Evolutionary conservation across 2,329 filamentous ascomycete genomes (phyloP).

Genomic region (Alternaria novae-zelandiae): DNA sequence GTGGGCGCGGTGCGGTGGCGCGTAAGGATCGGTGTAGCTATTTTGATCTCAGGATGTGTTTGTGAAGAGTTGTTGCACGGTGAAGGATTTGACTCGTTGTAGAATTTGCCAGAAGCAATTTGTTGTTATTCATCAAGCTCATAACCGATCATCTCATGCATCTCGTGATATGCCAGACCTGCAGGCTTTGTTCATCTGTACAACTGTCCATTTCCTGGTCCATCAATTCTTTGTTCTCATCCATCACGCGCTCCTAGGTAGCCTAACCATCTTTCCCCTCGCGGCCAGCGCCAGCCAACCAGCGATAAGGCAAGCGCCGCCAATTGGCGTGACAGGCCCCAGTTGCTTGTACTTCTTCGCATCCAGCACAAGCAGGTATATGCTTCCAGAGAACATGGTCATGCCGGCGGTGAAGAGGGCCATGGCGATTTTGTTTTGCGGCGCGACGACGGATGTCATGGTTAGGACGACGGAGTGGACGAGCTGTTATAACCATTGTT

Average conservation of each 20-base stretch:
- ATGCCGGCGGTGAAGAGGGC: slow-evolving; percentile 69
- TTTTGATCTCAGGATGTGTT: background rate
- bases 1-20: background rate
- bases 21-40: background rate
- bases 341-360: slow-evolving; percentile 64
- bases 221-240: background rate
- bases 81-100: background rate
- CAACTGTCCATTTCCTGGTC: background rate
- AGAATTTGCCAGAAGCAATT: background rate
- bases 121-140: background rate
- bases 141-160: background rate
- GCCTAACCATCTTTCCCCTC: slow-evolving; percentile 25
- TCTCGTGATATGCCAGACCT: background rate
- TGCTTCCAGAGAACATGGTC: slow-evolving; percentile 70
- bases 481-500: slow-evolving; percentile 59
- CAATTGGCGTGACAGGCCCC: slow-evolving; percentile 70
- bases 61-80: background rate
- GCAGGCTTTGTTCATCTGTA: background rate
- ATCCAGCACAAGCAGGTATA: slow-evolving; percentile 70
- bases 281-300: slow-evolving; percentile 64
- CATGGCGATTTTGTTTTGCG: slow-evolving; percentile 63
- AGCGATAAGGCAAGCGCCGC: slow-evolving; percentile 68
- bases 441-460: slow-evolving; percentile 59
- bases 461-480: slow-evolving; percentile 68
- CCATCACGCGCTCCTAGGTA: background rate